A percentile compares a stretch with the other conserved stretches of the same genome.
Conservation (phyloP, 371 early-diverging fungal genomes). For the Mucor irregularis region DNA sequence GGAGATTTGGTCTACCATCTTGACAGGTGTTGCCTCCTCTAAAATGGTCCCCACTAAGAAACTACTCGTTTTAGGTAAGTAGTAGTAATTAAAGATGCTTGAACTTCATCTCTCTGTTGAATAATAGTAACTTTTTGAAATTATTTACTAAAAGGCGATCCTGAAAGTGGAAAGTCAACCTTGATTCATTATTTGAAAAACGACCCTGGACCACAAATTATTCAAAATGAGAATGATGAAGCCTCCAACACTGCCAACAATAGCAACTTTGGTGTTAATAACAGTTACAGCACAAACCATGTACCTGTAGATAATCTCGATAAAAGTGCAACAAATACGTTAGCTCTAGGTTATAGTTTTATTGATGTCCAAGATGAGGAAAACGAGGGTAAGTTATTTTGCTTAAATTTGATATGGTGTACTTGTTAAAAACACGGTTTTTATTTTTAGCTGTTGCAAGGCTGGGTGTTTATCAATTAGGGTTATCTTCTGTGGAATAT, state of each 20-base stretch:
- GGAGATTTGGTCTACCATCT: constrained; percentile 78
- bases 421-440: no score
- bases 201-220: constrained; percentile 55
- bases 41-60: constrained; percentile 69
- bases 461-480: constrained; percentile 83
- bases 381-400: constrained; percentile 58
- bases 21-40: constrained; percentile 71
- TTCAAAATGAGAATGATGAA: constrained; percentile 42
- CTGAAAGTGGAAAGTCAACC: constrained; percentile 74
- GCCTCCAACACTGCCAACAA: constrained; percentile 25
- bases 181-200: constrained; percentile 70
- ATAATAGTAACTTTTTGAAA: not conserved
- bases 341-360: constrained; percentile 83
- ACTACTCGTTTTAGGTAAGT: constrained; percentile 68
- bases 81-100: not conserved
- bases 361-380: constrained; percentile 87
- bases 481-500: constrained; percentile 73
- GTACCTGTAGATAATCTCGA: constrained; percentile 57
- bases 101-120: not conserved
- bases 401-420: not conserved
- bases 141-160: constrained; percentile 53
- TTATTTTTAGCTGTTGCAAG: constrained; percentile 72
- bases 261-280: constrained; percentile 41
- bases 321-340: constrained; percentile 66
- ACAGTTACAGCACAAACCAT: constrained; percentile 40